phyloP scores from a whole-genome alignment of 2,329 filamentous ascomycete genomes.

The Phoma sp. region DNA sequence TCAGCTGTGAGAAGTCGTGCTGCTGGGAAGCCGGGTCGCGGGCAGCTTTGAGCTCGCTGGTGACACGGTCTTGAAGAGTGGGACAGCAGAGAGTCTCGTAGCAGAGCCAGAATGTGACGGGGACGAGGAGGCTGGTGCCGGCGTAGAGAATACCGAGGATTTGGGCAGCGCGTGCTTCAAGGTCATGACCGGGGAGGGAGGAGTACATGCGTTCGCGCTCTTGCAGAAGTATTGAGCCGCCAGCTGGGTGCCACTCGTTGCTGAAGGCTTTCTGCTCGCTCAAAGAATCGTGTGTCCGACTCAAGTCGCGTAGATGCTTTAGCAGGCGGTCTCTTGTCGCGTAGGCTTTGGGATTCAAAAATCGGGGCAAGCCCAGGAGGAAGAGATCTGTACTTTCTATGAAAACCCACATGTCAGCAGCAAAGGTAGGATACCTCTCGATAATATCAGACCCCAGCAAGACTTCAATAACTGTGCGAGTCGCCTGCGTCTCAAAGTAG shows the following conservation, averaged over 20 bases:
- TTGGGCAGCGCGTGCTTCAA: constrained; percentile 20
- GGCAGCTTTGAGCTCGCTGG: not conserved
- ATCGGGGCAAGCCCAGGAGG: constrained; percentile 21
- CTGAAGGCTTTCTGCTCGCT: not conserved
- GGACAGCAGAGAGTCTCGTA: constrained; percentile 20
- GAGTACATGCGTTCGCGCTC: constrained; percentile 24
- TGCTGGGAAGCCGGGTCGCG: not conserved
- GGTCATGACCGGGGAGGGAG: constrained; percentile 17
- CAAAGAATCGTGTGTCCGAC: constrained; percentile 6
- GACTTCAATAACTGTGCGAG: constrained; percentile 10
- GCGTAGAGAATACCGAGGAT: constrained; percentile 24
- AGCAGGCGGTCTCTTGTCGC: constrained; percentile 23
- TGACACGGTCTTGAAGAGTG: not conserved
- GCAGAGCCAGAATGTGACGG: constrained; percentile 25
- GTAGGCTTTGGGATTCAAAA: constrained; percentile 15
- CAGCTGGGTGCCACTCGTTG: constrained; percentile 17
- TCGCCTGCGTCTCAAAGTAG: constrained; percentile 17
- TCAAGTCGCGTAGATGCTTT: constrained; percentile 12
- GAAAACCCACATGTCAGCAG: constrained; percentile 22
- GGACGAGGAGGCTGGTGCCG: constrained; percentile 20
- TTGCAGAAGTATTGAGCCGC: constrained; percentile 21
- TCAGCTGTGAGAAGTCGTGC: constrained; percentile 21
- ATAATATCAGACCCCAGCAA: constrained; percentile 20
- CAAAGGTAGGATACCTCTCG: constrained; percentile 12
- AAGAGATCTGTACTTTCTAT: constrained; percentile 24